Base-by-base conservation (phyloP, 2,329 filamentous ascomycete genomes). In the Amesomyces nigricolor region DNA sequence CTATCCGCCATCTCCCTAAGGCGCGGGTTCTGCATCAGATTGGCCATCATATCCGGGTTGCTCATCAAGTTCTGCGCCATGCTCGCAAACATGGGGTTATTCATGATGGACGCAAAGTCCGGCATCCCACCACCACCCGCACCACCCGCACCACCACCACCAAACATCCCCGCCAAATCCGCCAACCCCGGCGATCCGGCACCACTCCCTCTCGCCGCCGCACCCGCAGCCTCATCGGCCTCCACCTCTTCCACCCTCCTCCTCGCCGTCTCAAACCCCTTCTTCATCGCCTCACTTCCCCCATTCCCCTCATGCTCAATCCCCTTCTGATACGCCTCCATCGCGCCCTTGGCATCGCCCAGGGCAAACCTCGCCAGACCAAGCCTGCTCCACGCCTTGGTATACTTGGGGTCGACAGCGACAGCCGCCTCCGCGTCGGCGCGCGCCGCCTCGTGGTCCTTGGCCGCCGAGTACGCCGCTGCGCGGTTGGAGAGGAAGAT, bases 41-140 rank as follows among this genome's bases (percentile, higher is more conserved):
- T 94, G 69, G 78, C 81, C 83, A 97, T 87, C 77, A 91, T 84
- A 9, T 95, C 89, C 0, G 94, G 94, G 75, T 99, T 96, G 74
- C 85, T 89, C 94, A 97, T 97, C 53, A 99, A 74, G 72, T 89
- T 96, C 77, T 96, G 90, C 4, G 94, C 94, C 91, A 97, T 96
- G 75, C 82, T 88, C 49, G 91, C 84, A 75, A 99, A 95, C 94
- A 97, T 97, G 54, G 94, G 94, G 77, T 97, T 99, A 78, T 78
- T 91, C 91, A 97, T 95, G 71, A 99, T 85, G 61, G 83, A 82
- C 61, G 83, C 75, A 22, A 99, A 77, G 71, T 97, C 92, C 11
- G 91, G 91, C 88, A 96, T 94, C 53, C 89, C 89, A 50, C 87
- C 87, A 26, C 73, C 78, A 13, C 78, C 83, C 22, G 78, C 85